phyloP scores from a whole-genome alignment of 257 asterid genomes.

The Gentiana macrophylla region DNA sequence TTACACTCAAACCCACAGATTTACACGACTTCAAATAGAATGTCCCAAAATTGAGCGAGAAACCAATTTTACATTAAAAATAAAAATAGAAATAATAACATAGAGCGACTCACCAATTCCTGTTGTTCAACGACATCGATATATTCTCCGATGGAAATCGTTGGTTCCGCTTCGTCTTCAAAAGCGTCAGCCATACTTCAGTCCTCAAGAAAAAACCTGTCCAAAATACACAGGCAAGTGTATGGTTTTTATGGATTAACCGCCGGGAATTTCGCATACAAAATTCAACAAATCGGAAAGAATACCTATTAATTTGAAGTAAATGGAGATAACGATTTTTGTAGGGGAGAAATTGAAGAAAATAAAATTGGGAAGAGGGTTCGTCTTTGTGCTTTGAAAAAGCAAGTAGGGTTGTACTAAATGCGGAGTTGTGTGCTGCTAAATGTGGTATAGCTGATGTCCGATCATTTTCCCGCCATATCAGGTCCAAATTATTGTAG shows the following conservation, averaged over 20 bases:
- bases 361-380: not conserved
- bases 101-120: conserved; percentile 43
- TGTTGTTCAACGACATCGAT: conserved; percentile 71
- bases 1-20: not conserved
- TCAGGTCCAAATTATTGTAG: conserved; percentile 10
- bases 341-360: not conserved
- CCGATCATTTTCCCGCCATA: conserved; percentile 44
- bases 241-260: not conserved
- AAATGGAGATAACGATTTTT: too few relatives aligned
- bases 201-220: not conserved
- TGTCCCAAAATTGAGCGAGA: not conserved
- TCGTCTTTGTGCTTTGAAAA: not conserved
- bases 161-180: conserved; percentile 57
- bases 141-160: conserved; percentile 68
- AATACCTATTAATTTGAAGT: too few relatives aligned
- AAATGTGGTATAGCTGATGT: conserved; percentile 7
- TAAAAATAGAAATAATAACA: not conserved
- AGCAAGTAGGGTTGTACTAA: conserved; percentile 17
- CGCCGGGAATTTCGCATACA: too few relatives aligned
- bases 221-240: not conserved
- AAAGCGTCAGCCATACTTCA: conserved; percentile 50
- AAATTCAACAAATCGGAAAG: too few relatives aligned
- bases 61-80: not conserved
- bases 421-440: not conserved
- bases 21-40: not conserved